Evolutionary conservation across 768 basidiomycete species (phyloP).

Genomic region (Suillus decipiens): DNA sequence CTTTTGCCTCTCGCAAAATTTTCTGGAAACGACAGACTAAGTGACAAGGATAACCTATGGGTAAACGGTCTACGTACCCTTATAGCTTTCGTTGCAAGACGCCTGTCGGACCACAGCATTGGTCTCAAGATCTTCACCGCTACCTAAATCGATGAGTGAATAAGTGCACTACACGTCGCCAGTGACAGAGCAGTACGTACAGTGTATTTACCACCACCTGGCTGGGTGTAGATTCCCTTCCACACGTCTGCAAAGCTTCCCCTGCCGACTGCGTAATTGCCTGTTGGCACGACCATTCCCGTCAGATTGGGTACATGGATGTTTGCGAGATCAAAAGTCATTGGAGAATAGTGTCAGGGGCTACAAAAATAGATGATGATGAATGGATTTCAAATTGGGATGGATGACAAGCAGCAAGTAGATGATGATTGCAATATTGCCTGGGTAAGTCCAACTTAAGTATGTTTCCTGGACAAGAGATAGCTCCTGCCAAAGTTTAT

Average conservation of each 20-base stretch:
- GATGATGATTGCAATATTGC: neutral
- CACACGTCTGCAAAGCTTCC: slow-evolving; percentile 6
- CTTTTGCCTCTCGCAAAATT: slow-evolving; percentile 29
- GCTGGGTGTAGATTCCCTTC: neutral
- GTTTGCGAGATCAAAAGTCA: neutral
- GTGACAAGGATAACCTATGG: neutral
- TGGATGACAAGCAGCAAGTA: neutral
- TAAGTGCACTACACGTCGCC: neutral
- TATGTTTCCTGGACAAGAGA: neutral
- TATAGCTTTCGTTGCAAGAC: neutral
- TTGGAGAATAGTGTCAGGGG: neutral
- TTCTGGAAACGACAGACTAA: slow-evolving; percentile 19
- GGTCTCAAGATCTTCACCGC: slow-evolving; percentile 5
- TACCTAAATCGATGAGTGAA: neutral
- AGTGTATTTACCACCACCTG: neutral
- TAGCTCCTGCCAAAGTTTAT: neutral
- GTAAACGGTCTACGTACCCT: neutral
- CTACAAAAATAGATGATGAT: neutral
- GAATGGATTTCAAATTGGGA: neutral
- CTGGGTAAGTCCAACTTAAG: neutral
- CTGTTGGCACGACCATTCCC: neutral
- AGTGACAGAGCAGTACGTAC: neutral
- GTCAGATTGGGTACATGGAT: neutral
- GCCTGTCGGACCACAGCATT: neutral
- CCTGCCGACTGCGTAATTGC: neutral